These are phyloP conservation scores for Aspergillus fijiensis DNA, from an alignment of 2,329 filamentous ascomycete genomes.

Conservation along the genomic window DNA sequence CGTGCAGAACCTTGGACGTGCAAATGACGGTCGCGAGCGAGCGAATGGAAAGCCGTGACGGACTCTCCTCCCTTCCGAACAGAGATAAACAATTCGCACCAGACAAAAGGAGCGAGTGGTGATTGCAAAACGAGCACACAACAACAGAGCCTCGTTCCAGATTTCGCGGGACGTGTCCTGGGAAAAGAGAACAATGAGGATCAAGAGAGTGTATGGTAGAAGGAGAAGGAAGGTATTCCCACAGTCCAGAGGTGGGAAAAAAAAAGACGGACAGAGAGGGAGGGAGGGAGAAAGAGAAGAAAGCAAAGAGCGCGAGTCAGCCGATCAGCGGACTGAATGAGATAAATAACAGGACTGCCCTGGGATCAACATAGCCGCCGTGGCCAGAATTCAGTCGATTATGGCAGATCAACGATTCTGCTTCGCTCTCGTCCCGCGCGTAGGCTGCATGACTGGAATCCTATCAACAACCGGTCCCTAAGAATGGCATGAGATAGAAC, in stretches of 20 bases:
- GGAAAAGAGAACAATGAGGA: background rate
- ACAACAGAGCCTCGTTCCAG: background rate
- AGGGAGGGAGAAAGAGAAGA: conserved; percentile 11
- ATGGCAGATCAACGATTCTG: background rate
- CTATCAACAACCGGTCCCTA: background rate
- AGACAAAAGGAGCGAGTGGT: background rate
- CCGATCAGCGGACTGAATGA: background rate
- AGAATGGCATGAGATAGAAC: background rate
- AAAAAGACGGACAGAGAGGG: conserved; percentile 4
- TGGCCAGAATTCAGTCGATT: conserved; percentile 7
- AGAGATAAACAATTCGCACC: background rate
- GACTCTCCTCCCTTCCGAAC: background rate
- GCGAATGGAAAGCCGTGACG: background rate
- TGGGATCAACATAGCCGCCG: conserved; percentile 14
- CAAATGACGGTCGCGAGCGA: background rate
- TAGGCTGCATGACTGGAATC: background rate
- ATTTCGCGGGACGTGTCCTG: background rate
- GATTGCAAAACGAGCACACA: background rate
- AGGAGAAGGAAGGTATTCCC: background rate
- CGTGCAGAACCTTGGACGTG: background rate
- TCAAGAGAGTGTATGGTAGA: background rate
- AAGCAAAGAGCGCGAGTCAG: conserved; percentile 1
- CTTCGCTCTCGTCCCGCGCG: background rate
- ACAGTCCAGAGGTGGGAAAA: conserved; percentile 5
- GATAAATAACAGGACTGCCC: conserved; percentile 6